Percentiles rank a stretch among this genome's conserved stretches.
Conservation (phyloP, 2,329 filamentous ascomycete genomes). For the Scortechinia acanthostroma region DNA sequence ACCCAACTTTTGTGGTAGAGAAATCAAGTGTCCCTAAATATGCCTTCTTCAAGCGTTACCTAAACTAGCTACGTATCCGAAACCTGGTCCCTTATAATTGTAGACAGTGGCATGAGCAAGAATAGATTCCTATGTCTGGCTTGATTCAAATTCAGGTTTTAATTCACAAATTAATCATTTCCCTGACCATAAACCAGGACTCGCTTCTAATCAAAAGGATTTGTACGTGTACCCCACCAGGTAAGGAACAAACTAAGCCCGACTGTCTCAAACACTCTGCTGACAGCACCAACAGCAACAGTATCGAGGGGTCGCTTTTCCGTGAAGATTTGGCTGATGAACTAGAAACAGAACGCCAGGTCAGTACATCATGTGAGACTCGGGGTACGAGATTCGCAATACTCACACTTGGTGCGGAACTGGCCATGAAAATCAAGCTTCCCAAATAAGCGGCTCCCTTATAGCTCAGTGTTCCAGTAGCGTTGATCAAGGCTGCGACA, state of each 20-base stretch:
- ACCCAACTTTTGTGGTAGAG: too few relatives aligned
- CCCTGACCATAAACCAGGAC: too few relatives aligned
- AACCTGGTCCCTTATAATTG: too few relatives aligned
- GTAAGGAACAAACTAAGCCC: conserved; percentile 87
- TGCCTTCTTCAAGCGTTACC: too few relatives aligned
- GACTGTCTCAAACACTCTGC: conserved; percentile 86
- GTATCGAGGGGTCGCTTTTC: conserved; percentile 91
- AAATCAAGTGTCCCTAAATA: too few relatives aligned
- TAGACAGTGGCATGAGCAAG: too few relatives aligned
- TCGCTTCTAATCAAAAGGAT: conserved; percentile 72
- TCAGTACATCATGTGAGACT: not conserved
- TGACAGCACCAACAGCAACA: conserved; percentile 75
- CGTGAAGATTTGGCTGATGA: conserved; percentile 77
- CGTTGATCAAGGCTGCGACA: conserved; percentile 84
- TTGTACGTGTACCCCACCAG: conserved; percentile 95
- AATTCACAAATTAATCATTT: too few relatives aligned
- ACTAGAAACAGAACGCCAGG: conserved; percentile 39
- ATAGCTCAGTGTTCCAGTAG: conserved; percentile 89
- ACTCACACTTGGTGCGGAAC: conserved; percentile 75
- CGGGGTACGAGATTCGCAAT: not conserved
- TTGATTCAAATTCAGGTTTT: too few relatives aligned
- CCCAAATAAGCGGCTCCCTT: conserved; percentile 95
- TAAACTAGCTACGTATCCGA: too few relatives aligned
- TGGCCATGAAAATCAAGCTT: conserved; percentile 82
- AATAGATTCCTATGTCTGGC: too few relatives aligned